Evolutionary conservation across 805 yeast species (phyloP).

Genomic region (Metschnikowia drakensbergensis): DNA sequence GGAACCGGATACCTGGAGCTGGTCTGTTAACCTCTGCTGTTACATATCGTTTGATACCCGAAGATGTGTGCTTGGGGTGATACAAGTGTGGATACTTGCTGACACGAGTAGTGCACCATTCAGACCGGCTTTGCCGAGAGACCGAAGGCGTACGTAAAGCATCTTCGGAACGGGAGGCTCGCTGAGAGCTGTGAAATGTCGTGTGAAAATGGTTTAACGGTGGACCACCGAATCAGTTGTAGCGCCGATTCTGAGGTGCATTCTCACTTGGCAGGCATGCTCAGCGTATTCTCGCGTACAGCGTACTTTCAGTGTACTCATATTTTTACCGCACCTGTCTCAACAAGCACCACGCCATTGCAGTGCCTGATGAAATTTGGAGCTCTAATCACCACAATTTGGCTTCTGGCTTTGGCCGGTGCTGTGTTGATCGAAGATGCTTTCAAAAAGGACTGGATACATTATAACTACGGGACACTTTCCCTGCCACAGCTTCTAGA

Average conservation of each 20-base stretch:
- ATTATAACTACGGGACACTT: constrained; percentile 42
- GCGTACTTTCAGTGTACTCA: background rate
- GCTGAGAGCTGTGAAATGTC: too few relatives aligned
- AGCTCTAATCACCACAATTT: background rate
- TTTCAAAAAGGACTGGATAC: constrained; percentile 52
- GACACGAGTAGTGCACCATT: too few relatives aligned
- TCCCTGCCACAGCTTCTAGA: constrained; percentile 12
- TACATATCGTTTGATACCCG: too few relatives aligned
- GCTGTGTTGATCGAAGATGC: constrained; percentile 48
- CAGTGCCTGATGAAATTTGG: constrained; percentile 5
- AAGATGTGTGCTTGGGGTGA: too few relatives aligned
- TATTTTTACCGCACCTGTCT: background rate
- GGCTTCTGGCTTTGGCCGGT: constrained; percentile 4
- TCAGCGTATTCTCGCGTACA: background rate
- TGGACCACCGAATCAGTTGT: too few relatives aligned
- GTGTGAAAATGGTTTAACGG: too few relatives aligned
- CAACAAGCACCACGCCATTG: background rate
- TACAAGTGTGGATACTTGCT: too few relatives aligned
- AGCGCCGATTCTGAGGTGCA: background rate
- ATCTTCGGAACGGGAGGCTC: too few relatives aligned
- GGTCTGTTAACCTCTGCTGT: too few relatives aligned
- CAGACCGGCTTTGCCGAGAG: too few relatives aligned
- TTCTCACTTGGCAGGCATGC: background rate
- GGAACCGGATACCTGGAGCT: too few relatives aligned
- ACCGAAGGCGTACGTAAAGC: too few relatives aligned